Evolutionary conservation across 371 early-diverging fungal species (phyloP), one percentile per base, ranked within the genome.

Genomic region (Mortierella sp.): DNA sequence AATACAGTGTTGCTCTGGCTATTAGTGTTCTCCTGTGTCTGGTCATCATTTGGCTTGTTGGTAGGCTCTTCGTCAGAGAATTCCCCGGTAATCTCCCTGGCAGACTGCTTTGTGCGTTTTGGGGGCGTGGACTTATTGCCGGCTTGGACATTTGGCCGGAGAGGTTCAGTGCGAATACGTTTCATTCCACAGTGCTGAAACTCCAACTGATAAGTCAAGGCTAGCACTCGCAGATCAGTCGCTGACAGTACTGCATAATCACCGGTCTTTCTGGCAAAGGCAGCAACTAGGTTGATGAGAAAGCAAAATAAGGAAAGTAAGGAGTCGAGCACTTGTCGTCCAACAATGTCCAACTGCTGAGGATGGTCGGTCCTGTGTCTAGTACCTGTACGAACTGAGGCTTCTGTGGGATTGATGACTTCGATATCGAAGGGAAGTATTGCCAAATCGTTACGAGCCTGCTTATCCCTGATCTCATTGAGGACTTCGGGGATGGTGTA

Each of bases 211-310:
- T 90, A 90, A 5, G 95, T 89, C 71, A 98, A 82, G 1, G 97
- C 97, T 49, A 98, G 79, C 6, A 98, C 93, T 66, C 89, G 91
- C 58, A 98, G 71, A 90, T 98, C 98, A 5, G 94, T 90, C 38
- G 84, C 70, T 5, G 95, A 93, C 39, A 98, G 82, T 12, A 87
- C 85, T 16, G 93, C 83, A 73, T 85, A 95, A 81, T 98, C 98
- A 42, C 98, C 98, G 1, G 98, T 96, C 82, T 91, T 91, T 65
- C 92, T 94, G 31, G 98, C 86, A 74, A 96, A 96, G 23, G 86
- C 88, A 18, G 91, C 81, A 19, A 95, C 96, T 90, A 57, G 7
- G 26, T 50, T 45, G 5, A 14, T 42, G 5, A 41, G 23, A 27
- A 24, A 23, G n/a, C 10, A 26, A 28, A 34, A 39, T 28, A 41